phyloP scores from a whole-genome alignment of 306 rosid species.

The Cicer arietinum region DNA sequence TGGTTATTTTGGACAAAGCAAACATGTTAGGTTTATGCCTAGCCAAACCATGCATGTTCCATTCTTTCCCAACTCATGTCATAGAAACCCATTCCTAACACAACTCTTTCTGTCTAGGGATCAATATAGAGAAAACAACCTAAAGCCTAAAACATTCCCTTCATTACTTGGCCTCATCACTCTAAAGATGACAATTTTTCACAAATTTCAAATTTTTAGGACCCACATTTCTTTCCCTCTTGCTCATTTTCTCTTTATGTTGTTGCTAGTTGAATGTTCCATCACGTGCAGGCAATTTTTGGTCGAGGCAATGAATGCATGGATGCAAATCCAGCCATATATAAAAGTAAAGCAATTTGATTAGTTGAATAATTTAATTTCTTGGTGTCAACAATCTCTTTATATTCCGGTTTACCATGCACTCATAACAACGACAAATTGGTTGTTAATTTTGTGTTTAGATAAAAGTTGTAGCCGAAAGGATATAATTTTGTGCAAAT shows the following conservation, averaged over 20 bases:
- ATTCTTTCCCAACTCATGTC: constrained; percentile 60
- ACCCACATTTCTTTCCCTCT: constrained; percentile 26
- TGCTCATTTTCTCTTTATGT: constrained; percentile 30
- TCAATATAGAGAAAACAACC: constrained; percentile 15
- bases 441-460: constrained; percentile 22
- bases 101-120: constrained; percentile 49
- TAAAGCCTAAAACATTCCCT: constrained; percentile 44
- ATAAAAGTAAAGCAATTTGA: background rate
- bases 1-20: constrained; percentile 45
- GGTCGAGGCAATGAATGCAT: constrained; percentile 20
- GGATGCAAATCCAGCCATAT: background rate
- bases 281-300: constrained; percentile 13
- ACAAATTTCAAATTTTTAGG: constrained; percentile 6
- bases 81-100: constrained; percentile 54
- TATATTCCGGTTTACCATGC: background rate
- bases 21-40: constrained; percentile 46
- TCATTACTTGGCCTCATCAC: constrained; percentile 30
- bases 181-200: constrained; percentile 47
- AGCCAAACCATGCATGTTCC: constrained; percentile 58
- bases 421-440: background rate
- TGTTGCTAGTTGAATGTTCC: constrained; percentile 40
- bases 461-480: background rate
- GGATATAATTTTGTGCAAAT: background rate
- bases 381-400: background rate
- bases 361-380: background rate